Percentiles rank a stretch among this genome's conserved stretches.
These are phyloP conservation scores for Fraxinus paxiana DNA, from an alignment of 305 asterid genomes.

Conservation along the genomic window DNA sequence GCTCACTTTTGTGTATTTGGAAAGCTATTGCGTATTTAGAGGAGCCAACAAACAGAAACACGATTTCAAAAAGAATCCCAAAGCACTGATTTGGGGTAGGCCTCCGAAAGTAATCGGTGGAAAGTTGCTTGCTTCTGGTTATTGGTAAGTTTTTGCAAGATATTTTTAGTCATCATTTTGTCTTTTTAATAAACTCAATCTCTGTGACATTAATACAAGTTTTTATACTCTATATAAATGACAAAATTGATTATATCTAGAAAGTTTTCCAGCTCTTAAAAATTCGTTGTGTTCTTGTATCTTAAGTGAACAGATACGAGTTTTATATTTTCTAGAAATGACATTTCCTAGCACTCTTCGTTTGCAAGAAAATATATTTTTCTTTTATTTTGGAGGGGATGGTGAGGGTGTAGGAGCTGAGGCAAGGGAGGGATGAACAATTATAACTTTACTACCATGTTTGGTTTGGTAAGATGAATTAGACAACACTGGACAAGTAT, in stretches of 20 bases:
- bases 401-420: not conserved
- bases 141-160: slow-evolving; percentile 55
- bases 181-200: not conserved
- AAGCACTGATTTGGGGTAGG: slow-evolving; percentile 80
- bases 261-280: not conserved
- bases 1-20: slow-evolving; percentile 26
- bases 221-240: not conserved
- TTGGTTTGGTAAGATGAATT: not conserved
- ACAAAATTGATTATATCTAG: not conserved
- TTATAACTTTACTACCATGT: not conserved
- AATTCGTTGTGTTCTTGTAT: not conserved
- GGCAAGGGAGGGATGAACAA: not conserved
- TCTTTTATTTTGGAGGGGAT: not conserved
- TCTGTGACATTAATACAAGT: not conserved
- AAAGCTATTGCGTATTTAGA: slow-evolving; percentile 81
- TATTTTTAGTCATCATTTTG: not conserved
- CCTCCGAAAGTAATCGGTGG: slow-evolving; percentile 95
- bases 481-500: not conserved
- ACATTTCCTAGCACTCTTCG: not conserved
- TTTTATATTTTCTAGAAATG: not conserved
- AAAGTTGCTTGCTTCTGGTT: slow-evolving; percentile 93
- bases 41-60: slow-evolving; percentile 98
- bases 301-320: not conserved
- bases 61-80: slow-evolving; percentile 74
- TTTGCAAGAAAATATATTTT: not conserved